Evolutionary conservation across 1,139 yeast species (phyloP).

Genomic region (Chernovozyma sophiae-reginae): DNA sequence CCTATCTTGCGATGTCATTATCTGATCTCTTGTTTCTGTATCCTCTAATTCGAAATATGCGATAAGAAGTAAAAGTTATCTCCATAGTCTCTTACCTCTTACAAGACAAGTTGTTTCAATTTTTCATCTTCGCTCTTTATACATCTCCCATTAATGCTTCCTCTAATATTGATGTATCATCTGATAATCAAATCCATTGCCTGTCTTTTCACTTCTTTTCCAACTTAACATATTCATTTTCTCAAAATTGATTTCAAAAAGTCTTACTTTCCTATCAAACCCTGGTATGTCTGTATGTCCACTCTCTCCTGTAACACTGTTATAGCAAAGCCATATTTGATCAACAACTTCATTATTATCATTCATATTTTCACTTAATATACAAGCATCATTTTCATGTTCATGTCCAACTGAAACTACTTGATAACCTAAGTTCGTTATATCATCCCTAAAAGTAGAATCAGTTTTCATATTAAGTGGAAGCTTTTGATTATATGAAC

Average conservation of each 20-base stretch:
- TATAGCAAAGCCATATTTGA: conserved; percentile 39
- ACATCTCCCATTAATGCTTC: no score
- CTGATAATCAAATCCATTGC: conserved; percentile 32
- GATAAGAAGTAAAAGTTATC: no score
- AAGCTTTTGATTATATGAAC: conserved; percentile 45
- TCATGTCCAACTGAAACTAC: conserved; percentile 54
- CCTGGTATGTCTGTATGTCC: conserved; percentile 24
- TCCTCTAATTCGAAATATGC: no score
- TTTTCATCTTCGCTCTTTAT: no score
- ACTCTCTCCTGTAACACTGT: conserved; percentile 37
- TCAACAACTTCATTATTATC: conserved; percentile 10
- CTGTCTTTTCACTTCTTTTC: conserved; percentile 32
- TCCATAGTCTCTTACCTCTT: no score
- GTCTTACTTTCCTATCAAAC: conserved; percentile 31
- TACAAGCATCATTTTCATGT: conserved; percentile 54
- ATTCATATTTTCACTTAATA: conserved; percentile 18
- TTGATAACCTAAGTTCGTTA: conserved; percentile 33
- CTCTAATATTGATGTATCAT: conserved; percentile 20
- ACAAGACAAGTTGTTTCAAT: no score
- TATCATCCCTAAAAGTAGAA: conserved; percentile 31
- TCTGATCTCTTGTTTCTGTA: no score
- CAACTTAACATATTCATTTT: conserved; percentile 30
- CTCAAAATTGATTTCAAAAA: conserved; percentile 32
- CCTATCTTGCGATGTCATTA: no score
- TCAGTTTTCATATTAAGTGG: conserved; percentile 32